Evolutionary conservation across 352 stramenopile species (phyloP), one percentile per base, ranked within the genome.

Genomic region (Phytophthora pluvialis): DNA sequence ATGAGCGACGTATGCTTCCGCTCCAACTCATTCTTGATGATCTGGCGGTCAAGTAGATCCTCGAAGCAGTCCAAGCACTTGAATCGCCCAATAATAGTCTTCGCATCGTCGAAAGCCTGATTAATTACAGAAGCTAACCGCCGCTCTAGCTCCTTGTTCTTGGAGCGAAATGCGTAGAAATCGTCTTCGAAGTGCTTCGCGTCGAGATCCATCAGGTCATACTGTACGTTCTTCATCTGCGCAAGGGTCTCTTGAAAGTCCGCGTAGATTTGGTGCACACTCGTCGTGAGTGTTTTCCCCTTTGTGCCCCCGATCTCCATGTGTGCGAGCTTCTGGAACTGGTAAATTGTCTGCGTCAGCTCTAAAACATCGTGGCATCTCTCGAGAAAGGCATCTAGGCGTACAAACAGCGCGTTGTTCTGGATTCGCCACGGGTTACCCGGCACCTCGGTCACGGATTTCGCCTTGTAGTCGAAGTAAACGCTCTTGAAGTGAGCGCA

Each of bases 221-320:
- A 97, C 15, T 78, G 78, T 10, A 97, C 86, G 10, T 70, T 78
- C 40, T 94, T 89, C 70, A 98, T 93, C 18, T 79, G 50, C 0
- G 67, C 53, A 1, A 97, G 74, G 0, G 90, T 93, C 18, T 91
- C 86, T 25, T 90, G 76, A 39, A 97, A 97, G 47, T 97, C 91
- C 0, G 73, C 66, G 46, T 87, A 89, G 53, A 98, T 97, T 59
- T 97, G 90, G 35, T 88, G 78, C 29, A 98, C 83, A 46, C 80
- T 96, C 0, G 89, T 95, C 2, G 91, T 97, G 3, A 98, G 65
- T 13, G 88, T 97, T 68, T 97, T 98, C 10, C 93, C 91, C 61
- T 98, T 98, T 4, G 91, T 97, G 0, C 93, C 93, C 13, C 93
- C 93, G 28, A 98, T 90, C 52, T 98, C 91, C 70, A 98, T 94